These are phyloP conservation scores for Podila epigama DNA, from an alignment of 192 early-diverging fungal genomes.

Conservation along the genomic window DNA sequence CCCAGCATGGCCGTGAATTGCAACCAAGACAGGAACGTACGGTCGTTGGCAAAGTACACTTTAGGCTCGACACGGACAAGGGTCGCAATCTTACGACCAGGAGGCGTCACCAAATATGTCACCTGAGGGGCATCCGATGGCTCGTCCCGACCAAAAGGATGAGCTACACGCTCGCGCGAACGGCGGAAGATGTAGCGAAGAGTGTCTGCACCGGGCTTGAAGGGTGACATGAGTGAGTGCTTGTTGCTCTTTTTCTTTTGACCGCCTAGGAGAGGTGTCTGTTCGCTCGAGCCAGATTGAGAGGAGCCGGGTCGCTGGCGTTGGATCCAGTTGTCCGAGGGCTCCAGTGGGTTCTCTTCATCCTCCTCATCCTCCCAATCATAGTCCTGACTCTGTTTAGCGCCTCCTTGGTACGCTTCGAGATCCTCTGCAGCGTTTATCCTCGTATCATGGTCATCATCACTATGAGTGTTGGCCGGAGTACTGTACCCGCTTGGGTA, in stretches of 20 bases:
- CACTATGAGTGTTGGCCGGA: constrained; percentile 45
- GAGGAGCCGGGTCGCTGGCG: constrained; percentile 15
- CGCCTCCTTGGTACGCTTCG: constrained; percentile 26
- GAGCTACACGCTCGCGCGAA: constrained; percentile 20
- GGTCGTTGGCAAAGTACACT: constrained; percentile 94
- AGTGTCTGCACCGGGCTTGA: constrained; percentile 48
- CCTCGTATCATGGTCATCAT: constrained; percentile 41
- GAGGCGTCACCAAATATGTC: constrained; percentile 35
- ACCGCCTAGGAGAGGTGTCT: constrained; percentile 29
- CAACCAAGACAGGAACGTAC: constrained; percentile 91
- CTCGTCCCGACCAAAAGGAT: constrained; percentile 25
- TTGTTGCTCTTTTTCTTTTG: constrained; percentile 10
- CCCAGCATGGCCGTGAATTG: constrained; percentile 79
- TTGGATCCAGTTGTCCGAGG: constrained; percentile 40
- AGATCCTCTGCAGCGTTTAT: constrained; percentile 27
- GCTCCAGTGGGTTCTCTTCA: constrained; percentile 42
- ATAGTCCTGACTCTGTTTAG: constrained; percentile 20
- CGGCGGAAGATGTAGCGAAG: constrained; percentile 46
- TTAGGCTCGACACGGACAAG: constrained; percentile 84
- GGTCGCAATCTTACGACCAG: constrained; percentile 63
- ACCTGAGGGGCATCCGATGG: constrained; percentile 6
- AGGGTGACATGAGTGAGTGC: constrained; percentile 39
- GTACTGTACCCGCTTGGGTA: constrained; percentile 53
- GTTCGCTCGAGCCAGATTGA: constrained; percentile 38
- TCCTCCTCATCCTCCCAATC: constrained; percentile 32